Conservation (phyloP, 805 yeast species). For the Saturnispora galanensis region DNA sequence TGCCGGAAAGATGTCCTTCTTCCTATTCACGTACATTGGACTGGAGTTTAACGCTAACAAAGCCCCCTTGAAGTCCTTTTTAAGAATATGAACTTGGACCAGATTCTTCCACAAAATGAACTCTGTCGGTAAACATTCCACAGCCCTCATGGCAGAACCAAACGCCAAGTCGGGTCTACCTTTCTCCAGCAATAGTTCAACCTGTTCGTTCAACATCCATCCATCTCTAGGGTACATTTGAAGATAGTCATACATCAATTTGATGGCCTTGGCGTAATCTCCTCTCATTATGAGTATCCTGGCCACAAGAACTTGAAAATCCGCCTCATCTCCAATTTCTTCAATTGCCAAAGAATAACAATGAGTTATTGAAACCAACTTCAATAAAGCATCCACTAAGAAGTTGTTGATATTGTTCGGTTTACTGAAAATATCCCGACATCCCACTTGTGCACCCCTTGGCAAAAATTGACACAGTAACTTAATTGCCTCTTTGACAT, state of each 20-base stretch:
- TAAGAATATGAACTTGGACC: conserved; percentile 48
- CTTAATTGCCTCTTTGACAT: conserved; percentile 29
- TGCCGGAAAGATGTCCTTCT: conserved; percentile 36
- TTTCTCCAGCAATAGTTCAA: conserved; percentile 50
- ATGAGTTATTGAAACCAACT: conserved; percentile 31
- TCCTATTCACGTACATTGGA: conserved; percentile 50
- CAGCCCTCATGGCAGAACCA: conserved; percentile 47
- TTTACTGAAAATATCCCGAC: conserved; percentile 25
- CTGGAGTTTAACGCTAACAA: conserved; percentile 61
- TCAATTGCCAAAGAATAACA: conserved; percentile 32
- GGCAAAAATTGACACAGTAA: conserved; percentile 37
- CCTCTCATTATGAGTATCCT: conserved; percentile 31
- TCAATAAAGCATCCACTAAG: conserved; percentile 40
- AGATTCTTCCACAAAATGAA: conserved; percentile 64
- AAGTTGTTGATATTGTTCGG: conserved; percentile 36
- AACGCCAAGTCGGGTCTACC: conserved; percentile 46
- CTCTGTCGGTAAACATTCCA: conserved; percentile 64
- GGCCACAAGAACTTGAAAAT: conserved; percentile 31
- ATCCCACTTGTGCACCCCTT: conserved; percentile 39
- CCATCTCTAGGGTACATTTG: conserved; percentile 43
- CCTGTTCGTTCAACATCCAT: conserved; percentile 50
- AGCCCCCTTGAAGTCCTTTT: conserved; percentile 48
- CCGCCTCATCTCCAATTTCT: conserved; percentile 23
- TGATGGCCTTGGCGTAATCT: conserved; percentile 40
- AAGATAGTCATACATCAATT: conserved; percentile 32